These are phyloP conservation scores for Leccinum pachyderme DNA, from an alignment of 1,284 basidiomycete genomes.

Conservation along the genomic window DNA sequence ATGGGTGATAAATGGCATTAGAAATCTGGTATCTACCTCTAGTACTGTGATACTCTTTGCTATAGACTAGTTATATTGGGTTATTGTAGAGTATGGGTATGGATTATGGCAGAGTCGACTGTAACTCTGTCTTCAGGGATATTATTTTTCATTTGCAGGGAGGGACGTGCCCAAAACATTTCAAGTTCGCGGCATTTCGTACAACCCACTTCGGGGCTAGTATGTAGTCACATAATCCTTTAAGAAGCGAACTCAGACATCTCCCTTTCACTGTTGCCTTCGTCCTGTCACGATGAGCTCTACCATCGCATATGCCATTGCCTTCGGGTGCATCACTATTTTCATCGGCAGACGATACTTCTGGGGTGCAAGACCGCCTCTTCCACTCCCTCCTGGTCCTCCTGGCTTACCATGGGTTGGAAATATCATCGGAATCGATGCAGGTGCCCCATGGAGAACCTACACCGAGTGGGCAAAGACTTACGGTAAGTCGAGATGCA, in stretches of 20 bases:
- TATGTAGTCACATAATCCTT: no score
- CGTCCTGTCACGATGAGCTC: not conserved
- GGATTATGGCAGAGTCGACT: no score
- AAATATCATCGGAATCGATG: slow-evolving; percentile 2
- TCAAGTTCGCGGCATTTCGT: no score
- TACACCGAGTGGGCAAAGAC: slow-evolving; percentile 4
- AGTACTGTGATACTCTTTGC: not conserved
- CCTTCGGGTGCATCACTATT: not conserved
- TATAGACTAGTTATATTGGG: not conserved
- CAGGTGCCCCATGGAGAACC: not conserved
- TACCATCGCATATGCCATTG: not conserved
- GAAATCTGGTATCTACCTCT: not conserved
- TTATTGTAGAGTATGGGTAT: no score
- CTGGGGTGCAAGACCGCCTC: not conserved
- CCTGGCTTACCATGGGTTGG: slow-evolving; percentile 5
- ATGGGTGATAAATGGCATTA: not conserved
- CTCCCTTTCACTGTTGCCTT: no score
- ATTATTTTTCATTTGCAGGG: no score
- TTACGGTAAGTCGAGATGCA: not conserved
- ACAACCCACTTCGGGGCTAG: no score
- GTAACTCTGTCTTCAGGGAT: no score
- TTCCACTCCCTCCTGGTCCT: slow-evolving; percentile 4
- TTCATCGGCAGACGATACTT: not conserved
- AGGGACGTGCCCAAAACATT: no score
- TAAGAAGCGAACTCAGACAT: no score